phyloP scores from a whole-genome alignment of 2,329 filamentous ascomycete species.

The Apiospora saccharicola region DNA sequence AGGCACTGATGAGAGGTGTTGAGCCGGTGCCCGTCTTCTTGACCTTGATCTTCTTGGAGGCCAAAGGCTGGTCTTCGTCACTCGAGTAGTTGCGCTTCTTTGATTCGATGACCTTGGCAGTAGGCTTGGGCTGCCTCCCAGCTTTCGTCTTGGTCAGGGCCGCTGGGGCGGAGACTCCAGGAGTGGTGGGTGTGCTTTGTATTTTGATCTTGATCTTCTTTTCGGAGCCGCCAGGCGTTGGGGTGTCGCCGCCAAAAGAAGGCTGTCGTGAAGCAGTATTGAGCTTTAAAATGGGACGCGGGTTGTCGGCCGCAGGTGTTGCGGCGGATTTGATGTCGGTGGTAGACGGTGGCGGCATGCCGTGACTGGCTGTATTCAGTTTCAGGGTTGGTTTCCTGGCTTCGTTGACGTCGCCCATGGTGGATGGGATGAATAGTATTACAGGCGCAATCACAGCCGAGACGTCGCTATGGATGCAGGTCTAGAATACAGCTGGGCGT shows the following conservation, averaged over 20 bases:
- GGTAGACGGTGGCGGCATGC: slow-evolving; percentile 41
- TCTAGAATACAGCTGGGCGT: too few relatives aligned
- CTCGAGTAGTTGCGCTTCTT: slow-evolving; percentile 69
- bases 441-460: not conserved
- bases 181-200: slow-evolving; percentile 40
- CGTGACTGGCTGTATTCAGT: slow-evolving; percentile 37
- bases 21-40: slow-evolving; percentile 41
- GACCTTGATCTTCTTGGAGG: slow-evolving; percentile 63
- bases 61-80: slow-evolving; percentile 49
- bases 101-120: slow-evolving; percentile 61
- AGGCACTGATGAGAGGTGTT: slow-evolving; percentile 39
- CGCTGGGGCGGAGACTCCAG: slow-evolving; percentile 36
- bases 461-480: not conserved
- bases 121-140: slow-evolving; percentile 66
- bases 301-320: slow-evolving; percentile 36
- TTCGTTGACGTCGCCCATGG: slow-evolving; percentile 28
- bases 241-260: slow-evolving; percentile 39
- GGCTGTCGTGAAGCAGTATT: slow-evolving; percentile 40
- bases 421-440: not conserved
- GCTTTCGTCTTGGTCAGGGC: slow-evolving; percentile 62
- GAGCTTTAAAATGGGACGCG: slow-evolving; percentile 43
- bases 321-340: slow-evolving; percentile 26
- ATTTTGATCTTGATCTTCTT: slow-evolving; percentile 52
- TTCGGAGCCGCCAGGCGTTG: slow-evolving; percentile 40
- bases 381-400: slow-evolving; percentile 41